These are phyloP conservation scores for Metschnikowia reukaufii DNA, from an alignment of 805 yeast genomes.

Conservation along the genomic window DNA sequence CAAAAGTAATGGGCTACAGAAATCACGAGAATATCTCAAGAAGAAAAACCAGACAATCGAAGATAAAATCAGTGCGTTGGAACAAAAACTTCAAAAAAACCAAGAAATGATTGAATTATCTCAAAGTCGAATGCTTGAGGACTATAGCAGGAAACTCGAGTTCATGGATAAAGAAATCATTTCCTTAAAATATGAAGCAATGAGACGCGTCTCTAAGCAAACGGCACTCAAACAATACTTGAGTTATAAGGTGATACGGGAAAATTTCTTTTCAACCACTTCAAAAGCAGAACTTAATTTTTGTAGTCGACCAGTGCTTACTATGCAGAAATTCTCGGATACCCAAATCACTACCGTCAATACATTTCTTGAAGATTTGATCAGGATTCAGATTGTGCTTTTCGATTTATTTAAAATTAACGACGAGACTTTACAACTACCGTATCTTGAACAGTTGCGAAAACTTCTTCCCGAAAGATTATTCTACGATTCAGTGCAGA, in stretches of 20 bases:
- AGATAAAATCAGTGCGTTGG: slow-evolving; percentile 2
- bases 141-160: slow-evolving; percentile 11
- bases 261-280: slow-evolving; percentile 10
- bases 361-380: slow-evolving; percentile 26
- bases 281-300: slow-evolving; percentile 14
- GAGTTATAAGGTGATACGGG: slow-evolving; percentile 29
- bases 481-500: slow-evolving; percentile 33
- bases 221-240: slow-evolving; percentile 23
- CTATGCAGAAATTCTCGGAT: slow-evolving; percentile 27
- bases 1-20: slow-evolving; percentile 14
- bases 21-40: slow-evolving; percentile 4
- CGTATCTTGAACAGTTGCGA: slow-evolving; percentile 20
- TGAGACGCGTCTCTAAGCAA: slow-evolving; percentile 27
- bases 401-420: slow-evolving; percentile 15
- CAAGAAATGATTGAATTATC: background rate
- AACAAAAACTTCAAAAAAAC: background rate
- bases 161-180: slow-evolving; percentile 7
- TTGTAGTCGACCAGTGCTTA: slow-evolving; percentile 30
- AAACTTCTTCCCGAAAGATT: slow-evolving; percentile 24
- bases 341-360: slow-evolving; percentile 24
- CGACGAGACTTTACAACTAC: slow-evolving; percentile 16
- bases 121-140: slow-evolving; percentile 1
- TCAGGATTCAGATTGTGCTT: slow-evolving; percentile 19
- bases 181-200: slow-evolving; percentile 13
- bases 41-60: slow-evolving; percentile 3